Evolutionary conservation across 2,329 filamentous ascomycete genomes (phyloP).

Genomic region (Sclerotinia subarctica): DNA sequence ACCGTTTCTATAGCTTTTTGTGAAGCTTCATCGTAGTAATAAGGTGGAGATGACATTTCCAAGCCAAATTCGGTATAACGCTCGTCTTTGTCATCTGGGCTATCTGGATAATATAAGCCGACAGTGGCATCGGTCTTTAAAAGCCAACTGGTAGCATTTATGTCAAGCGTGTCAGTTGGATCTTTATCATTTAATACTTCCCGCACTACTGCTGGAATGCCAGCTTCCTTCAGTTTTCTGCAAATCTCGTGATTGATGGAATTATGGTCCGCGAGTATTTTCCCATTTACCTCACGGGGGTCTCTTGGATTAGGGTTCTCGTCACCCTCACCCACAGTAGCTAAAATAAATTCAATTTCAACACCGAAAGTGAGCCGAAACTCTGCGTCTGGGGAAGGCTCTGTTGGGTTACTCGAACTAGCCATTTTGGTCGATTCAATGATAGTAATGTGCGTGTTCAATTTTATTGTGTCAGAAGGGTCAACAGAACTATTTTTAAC

Average conservation of each 20-base stretch:
- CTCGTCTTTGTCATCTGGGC: not conserved
- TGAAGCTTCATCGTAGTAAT: not conserved
- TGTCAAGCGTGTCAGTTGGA: not conserved
- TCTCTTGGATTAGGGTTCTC: not conserved
- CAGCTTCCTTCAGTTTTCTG: not conserved
- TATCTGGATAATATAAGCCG: no score
- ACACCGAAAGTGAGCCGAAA: conserved; percentile 8
- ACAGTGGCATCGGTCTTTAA: not conserved
- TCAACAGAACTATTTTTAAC: no score
- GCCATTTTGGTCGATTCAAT: not conserved
- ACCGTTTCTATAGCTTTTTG: conserved; percentile 16
- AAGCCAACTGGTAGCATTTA: not conserved
- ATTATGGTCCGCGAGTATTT: not conserved
- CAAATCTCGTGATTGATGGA: not conserved
- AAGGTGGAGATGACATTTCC: conserved; percentile 1
- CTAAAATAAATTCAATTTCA: conserved; percentile 10
- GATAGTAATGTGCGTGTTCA: not conserved
- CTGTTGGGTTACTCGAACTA: not conserved
- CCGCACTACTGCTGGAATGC: not conserved
- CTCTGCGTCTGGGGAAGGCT: not conserved
- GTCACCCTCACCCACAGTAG: not conserved
- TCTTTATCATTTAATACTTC: not conserved
- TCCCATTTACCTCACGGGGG: not conserved
- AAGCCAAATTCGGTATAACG: not conserved
- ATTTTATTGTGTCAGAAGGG: no score